Percentiles rank a stretch among this genome's conserved stretches.
phyloP scores from a whole-genome alignment of 2,329 filamentous ascomycete species.

The Xylaria hypoxylon region DNA sequence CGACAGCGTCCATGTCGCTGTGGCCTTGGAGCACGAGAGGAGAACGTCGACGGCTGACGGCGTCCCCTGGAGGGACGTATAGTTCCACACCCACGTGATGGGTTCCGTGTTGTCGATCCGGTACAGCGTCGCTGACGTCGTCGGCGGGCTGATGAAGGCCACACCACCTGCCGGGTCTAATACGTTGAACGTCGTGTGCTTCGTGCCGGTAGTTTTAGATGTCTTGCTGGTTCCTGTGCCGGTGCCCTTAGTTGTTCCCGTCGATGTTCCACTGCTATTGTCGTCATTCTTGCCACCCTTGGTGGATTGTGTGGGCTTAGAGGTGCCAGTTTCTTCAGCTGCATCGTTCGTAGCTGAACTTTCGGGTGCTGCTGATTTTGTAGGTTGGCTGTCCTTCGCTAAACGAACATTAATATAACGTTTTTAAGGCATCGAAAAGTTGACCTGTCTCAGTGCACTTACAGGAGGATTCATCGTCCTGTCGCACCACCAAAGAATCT shows the following conservation, averaged over 20 bases:
- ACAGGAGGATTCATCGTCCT: constrained; percentile 52
- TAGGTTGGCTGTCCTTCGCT: constrained; percentile 22
- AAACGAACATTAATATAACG: constrained; percentile 1
- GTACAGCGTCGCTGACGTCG: constrained; percentile 62
- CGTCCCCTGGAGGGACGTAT: constrained; percentile 68
- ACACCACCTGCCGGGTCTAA: constrained; percentile 63
- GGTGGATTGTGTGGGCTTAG: constrained; percentile 25
- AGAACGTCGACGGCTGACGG: constrained; percentile 72
- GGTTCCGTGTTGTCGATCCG: constrained; percentile 66
- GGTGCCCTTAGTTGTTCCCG: constrained; percentile 56
- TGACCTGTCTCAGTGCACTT: constrained; percentile 33
- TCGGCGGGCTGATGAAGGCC: constrained; percentile 64
- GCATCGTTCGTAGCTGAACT: constrained; percentile 12
- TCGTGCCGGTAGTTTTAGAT: constrained; percentile 47
- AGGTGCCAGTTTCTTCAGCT: constrained; percentile 23
- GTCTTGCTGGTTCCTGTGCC: constrained; percentile 46
- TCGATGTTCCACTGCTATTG: constrained; percentile 46
- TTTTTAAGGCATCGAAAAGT: not conserved
- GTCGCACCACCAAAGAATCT: constrained; percentile 65
- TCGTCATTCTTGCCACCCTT: constrained; percentile 7
- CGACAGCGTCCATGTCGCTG: constrained; percentile 70
- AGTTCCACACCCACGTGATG: constrained; percentile 74
- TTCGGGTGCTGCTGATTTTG: constrained; percentile 30
- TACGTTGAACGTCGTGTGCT: constrained; percentile 58
- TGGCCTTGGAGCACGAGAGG: constrained; percentile 64